Base-by-base conservation (phyloP, 257 asterid genomes). In the Solanum chilense region DNA sequence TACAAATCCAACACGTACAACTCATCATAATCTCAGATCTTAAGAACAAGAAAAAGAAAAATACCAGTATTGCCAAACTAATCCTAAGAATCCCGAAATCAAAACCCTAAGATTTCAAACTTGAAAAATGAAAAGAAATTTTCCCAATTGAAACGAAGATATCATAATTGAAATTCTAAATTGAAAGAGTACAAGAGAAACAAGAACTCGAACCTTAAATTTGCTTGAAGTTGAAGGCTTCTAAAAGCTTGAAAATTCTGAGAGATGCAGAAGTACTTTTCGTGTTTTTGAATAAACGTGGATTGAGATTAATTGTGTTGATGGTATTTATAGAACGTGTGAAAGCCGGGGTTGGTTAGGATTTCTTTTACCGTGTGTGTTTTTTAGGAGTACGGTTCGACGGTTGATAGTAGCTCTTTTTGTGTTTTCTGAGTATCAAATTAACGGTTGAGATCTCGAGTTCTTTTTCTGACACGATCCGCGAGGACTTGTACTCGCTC, bases 291-390 rank as follows among this genome's bases (percentile, higher is more conserved):
- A 25, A 7, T 2, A 42, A 21, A 77, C 35, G 39, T 42, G 23
- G 62, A 8, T 78, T 6, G 15, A 3, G 27, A 29, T 0, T 1
- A 0, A 0, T 5, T 9, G 10, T 20, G 42, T 4, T 9, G 37
- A 25, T 45, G 84, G 0, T 80, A 80, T 80, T 80, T 80, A 80
- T 80, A 80, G 84, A 80, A 80, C 84, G 27, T 45, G 66, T 80
- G 14, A 47, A 78, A 80, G 84, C 9, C 18, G 18, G 41, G 35
- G 66, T 27, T 47, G 18, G 84, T 27, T 80, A 80, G 42, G 84
- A 80, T 49, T 80, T 78, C 42, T 78, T 44, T 80, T 16, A 27
- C 68, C 35, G 76, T 5, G 66, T 78, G 84, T 80, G 39, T 16
- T 42, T 78, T 78, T 8, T 78, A 4, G 52, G 10, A 80, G 66